These are phyloP conservation scores for Phaffia australis DNA, from an alignment of 768 basidiomycete species.

Conservation along the genomic window DNA sequence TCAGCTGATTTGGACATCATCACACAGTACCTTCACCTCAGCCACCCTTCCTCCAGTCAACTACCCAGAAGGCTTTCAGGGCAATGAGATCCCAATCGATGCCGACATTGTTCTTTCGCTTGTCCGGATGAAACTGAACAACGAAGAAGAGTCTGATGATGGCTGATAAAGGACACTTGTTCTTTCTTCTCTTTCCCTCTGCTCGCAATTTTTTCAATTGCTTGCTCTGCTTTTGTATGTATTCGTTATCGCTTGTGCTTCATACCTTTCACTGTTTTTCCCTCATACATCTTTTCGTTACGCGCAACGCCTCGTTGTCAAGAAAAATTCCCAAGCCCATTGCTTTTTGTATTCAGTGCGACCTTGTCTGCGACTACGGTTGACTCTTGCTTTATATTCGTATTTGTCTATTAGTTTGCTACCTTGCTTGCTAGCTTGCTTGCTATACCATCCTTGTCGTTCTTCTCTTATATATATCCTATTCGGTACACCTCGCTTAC, in stretches of 20 bases:
- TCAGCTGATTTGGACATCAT: neutral
- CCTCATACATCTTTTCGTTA: neutral
- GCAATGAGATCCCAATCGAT: conserved; percentile 72
- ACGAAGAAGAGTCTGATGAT: conserved; percentile 24
- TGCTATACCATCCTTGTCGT: too few species aligned
- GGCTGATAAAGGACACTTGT: neutral
- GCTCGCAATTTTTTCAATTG: neutral
- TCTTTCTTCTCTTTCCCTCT: neutral
- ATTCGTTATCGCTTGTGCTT: neutral
- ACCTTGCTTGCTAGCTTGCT: too few species aligned
- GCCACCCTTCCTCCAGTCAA: conserved; percentile 57
- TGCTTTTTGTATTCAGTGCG: too few species aligned
- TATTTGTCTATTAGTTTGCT: too few species aligned
- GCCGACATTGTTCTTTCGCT: conserved; percentile 47
- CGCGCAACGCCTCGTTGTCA: too few species aligned
- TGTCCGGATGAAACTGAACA: conserved; percentile 15
- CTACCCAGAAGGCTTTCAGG: conserved; percentile 88
- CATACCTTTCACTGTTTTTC: too few species aligned
- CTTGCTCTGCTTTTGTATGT: neutral
- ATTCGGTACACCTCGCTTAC: too few species aligned
- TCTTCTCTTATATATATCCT: too few species aligned
- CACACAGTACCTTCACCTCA: conserved; percentile 55
- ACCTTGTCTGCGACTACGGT: too few species aligned
- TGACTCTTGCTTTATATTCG: too few species aligned
- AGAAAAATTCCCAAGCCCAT: too few species aligned